Percentiles rank a stretch among this genome's conserved stretches.
Conservation (phyloP, 2,329 filamentous ascomycete genomes). For the Alternaria metachromatica region DNA sequence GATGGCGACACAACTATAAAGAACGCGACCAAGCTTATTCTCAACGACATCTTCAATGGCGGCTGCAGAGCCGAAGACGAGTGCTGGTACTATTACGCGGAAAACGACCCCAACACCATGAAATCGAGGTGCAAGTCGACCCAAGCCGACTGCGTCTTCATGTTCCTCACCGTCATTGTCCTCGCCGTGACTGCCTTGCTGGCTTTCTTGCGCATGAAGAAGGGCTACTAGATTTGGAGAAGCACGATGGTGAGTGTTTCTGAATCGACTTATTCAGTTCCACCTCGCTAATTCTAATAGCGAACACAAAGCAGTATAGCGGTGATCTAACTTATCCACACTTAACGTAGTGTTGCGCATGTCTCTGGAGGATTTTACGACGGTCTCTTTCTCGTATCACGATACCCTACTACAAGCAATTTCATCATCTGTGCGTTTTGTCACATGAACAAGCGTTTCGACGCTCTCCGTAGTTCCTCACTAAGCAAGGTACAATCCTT, state of each 20-base stretch:
- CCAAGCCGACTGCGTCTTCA: conserved; percentile 35
- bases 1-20: neutral
- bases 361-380: neutral
- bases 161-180: conserved; percentile 29
- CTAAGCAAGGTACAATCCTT: neutral
- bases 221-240: conserved; percentile 9
- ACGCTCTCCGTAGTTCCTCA: neutral
- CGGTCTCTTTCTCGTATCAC: neutral
- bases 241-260: neutral
- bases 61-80: conserved; percentile 6
- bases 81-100: neutral
- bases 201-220: conserved; percentile 17
- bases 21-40: neutral
- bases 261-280: neutral
- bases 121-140: conserved; percentile 24
- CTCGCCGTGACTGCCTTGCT: conserved; percentile 18
- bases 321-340: neutral
- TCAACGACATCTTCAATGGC: conserved; percentile 27
- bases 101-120: neutral
- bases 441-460: neutral
- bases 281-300: neutral
- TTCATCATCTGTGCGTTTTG: neutral
- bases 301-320: neutral
- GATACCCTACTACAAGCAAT: neutral
- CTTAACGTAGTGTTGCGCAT: neutral